A percentile compares a stretch with the other conserved stretches of the same genome.
phyloP scores from a whole-genome alignment of 73 alveolate species.

The Stentor coeruleus region DNA sequence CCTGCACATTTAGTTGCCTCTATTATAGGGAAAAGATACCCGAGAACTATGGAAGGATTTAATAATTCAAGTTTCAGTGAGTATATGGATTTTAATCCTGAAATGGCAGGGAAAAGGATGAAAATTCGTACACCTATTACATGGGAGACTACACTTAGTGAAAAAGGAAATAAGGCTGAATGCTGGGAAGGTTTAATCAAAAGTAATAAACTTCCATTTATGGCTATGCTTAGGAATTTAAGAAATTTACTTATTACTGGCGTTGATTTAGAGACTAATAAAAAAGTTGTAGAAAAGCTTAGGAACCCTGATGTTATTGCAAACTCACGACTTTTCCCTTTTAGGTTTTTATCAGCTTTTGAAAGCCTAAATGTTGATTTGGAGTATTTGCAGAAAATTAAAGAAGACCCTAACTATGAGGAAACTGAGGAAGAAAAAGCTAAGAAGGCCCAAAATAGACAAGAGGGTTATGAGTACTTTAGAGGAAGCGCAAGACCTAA shows the following conservation, averaged over 20 bases:
- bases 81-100: conserved; percentile 27
- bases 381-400: not conserved
- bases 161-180: conserved; percentile 24
- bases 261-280: not conserved
- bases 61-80: conserved; percentile 12
- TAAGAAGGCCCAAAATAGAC: too few species aligned
- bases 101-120: conserved; percentile 46
- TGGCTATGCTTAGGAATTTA: conserved; percentile 45
- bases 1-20: conserved; percentile 35
- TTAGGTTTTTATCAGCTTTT: conserved; percentile 4
- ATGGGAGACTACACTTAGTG: conserved; percentile 47
- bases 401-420: not conserved
- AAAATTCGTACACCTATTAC: conserved; percentile 39
- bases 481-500: too few species aligned
- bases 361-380: not conserved
- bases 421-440: not conserved
- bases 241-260: conserved; percentile 33
- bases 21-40: conserved; percentile 44
- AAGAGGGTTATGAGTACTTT: too few species aligned
- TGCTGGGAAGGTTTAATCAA: conserved; percentile 41
- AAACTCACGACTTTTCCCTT: conserved; percentile 2
- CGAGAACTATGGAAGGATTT: conserved; percentile 38
- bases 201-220: conserved; percentile 32
- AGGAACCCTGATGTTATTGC: not conserved
- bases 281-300: not conserved